phyloP scores from a whole-genome alignment of 495 filamentous ascomycete genomes.

The Neurospora tetrasperma region DNA sequence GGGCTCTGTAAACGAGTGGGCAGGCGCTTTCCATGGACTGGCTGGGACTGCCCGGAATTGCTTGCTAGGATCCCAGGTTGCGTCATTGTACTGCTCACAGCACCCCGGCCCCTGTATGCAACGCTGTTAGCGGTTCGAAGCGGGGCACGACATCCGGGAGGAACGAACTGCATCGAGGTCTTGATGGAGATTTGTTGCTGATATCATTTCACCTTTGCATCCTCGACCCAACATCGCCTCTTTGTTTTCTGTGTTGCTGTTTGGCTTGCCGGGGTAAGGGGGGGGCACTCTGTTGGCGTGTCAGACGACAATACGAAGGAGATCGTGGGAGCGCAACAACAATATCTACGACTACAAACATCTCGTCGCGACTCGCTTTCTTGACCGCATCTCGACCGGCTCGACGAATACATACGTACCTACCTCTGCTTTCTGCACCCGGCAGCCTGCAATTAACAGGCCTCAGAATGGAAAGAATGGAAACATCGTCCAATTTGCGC shows the following conservation, averaged over 20 bases:
- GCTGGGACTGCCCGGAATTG: not conserved
- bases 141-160: not conserved
- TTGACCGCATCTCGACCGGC: not conserved
- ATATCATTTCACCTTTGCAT: not conserved
- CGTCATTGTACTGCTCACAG: slow-evolving; percentile 9
- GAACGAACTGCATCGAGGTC: not conserved
- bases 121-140: slow-evolving; percentile 50
- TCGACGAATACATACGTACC: not conserved
- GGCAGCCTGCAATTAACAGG: not conserved
- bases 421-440: not conserved
- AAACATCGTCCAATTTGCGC: slow-evolving; percentile 7
- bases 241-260: not conserved
- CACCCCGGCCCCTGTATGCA: slow-evolving; percentile 26
- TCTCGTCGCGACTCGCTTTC: not conserved
- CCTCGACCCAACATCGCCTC: not conserved
- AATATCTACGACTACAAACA: not conserved
- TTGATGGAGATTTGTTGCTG: not conserved
- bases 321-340: not conserved
- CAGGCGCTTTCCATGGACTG: not conserved
- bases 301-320: not conserved
- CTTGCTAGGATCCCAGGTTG: slow-evolving; percentile 7
- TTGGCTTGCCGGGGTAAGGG: not conserved
- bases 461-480: slow-evolving; percentile 6
- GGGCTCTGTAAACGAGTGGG: not conserved
- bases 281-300: not conserved